These are phyloP conservation scores for Colletotrichum tabaci DNA, from an alignment of 2,329 filamentous ascomycete genomes.

Conservation along the genomic window DNA sequence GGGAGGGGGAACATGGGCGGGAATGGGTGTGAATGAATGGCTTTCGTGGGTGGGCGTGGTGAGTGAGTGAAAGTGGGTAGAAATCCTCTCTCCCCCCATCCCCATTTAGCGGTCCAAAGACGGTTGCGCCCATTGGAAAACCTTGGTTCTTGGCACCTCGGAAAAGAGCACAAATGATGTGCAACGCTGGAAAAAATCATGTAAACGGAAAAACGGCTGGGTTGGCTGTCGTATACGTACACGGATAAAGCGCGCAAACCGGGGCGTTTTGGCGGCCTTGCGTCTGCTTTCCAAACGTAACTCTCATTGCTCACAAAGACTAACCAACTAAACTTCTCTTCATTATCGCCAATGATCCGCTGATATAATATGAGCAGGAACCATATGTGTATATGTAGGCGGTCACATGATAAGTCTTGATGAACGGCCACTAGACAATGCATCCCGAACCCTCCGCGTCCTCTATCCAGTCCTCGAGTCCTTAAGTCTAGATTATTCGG, in stretches of 20 bases:
- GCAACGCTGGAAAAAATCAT: not conserved
- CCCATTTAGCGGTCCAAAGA: not conserved
- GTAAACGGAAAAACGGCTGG: not conserved
- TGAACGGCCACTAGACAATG: not conserved
- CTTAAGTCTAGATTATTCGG: not conserved
- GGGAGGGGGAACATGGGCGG: conserved; percentile 6
- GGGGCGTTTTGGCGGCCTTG: not conserved
- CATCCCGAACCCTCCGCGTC: conserved; percentile 3
- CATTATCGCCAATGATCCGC: conserved; percentile 17
- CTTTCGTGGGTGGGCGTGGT: not conserved
- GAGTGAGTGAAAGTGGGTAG: not conserved
- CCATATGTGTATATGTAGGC: conserved; percentile 26
- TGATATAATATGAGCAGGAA: conserved; percentile 2
- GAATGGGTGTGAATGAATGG: conserved; percentile 10
- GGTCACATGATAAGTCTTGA: conserved; percentile 10
- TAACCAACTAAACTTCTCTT: conserved; percentile 3
- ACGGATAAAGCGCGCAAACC: not conserved
- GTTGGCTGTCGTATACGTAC: not conserved
- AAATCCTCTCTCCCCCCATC: too few species aligned
- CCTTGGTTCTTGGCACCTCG: conserved; percentile 5
- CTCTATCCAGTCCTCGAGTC: conserved; percentile 9
- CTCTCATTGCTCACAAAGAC: conserved; percentile 1
- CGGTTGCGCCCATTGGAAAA: not conserved
- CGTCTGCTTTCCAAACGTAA: not conserved
- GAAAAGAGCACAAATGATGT: conserved; percentile 6